Evolutionary conservation across 129 eudicot species (phyloP), one percentile per base, ranked within the genome.

Genomic region (Pulicaria dysenterica): DNA sequence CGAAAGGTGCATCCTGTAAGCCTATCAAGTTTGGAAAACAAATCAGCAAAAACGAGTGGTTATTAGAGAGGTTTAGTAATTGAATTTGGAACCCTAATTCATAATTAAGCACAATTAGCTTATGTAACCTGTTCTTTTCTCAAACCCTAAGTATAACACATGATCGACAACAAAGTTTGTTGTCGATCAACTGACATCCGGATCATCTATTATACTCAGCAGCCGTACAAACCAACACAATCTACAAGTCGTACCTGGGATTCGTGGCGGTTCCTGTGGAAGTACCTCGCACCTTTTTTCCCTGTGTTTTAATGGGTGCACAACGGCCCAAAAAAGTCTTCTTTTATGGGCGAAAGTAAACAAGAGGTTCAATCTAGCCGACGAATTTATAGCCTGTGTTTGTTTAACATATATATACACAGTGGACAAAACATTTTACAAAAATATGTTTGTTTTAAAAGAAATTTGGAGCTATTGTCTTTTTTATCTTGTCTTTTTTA

Each of bases 11-110:
- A 34, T 24, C 31, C 31, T 24, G 59, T 40, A 73, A 10, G 48
- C 40, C 48, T 8, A 61, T 59, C 48, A 59, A 73, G 41, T 47
- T 12, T 43, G 11, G 5, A 3, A 11, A 19, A 19, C 36, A 70
- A 56, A 7, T 1, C 57, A 57, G 4, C 39, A 2, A 58, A 72
- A 3, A 31, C 8, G 37, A 47, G 51, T 49, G 24, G 46, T 58
- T 17, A 59, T 36, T 19, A 13, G 7, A 44, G 36, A 62, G n/a
- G n/a, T 61, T 12, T 42, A 62, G 43, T 39, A 61, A 14, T 31
- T 10, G 47, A 12, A 49, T 34, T 73, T 61, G 4, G 71, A 73
- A 24, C 78, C 78, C 76, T 77, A 59, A 60, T 69, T 77, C 41
- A 13, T 41, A 40, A 68, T 6, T 64, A 59, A 69, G 40, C 72